Percentiles rank a stretch among this genome's conserved stretches.
Evolutionary conservation across 2,329 filamentous ascomycete genomes (phyloP).

Genomic region (Pseudogymnoascus sp.): DNA sequence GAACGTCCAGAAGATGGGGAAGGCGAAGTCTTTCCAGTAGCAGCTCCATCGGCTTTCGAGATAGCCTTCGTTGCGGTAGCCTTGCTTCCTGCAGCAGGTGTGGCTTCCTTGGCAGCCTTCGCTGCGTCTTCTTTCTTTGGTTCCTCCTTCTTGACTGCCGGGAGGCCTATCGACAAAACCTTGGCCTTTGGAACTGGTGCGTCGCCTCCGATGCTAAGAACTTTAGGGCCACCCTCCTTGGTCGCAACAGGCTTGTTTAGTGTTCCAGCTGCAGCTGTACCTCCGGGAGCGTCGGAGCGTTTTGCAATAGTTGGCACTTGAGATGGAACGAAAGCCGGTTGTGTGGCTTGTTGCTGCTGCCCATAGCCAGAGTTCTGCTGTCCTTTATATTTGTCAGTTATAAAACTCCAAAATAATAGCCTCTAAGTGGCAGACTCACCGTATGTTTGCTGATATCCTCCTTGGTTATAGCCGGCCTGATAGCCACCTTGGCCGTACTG

Average conservation of each 20-base stretch:
- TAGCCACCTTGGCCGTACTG: slow-evolving; percentile 48
- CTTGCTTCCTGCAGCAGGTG: slow-evolving; percentile 64
- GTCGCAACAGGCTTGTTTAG: slow-evolving; percentile 44
- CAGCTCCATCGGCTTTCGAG: slow-evolving; percentile 66
- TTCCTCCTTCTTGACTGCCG: slow-evolving; percentile 47
- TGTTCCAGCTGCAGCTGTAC: slow-evolving; percentile 35
- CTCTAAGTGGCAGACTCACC: slow-evolving; percentile 25
- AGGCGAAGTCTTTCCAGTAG: slow-evolving; percentile 67
- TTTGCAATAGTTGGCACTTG: slow-evolving; percentile 53
- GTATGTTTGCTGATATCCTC: slow-evolving; percentile 30
- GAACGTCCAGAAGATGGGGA: slow-evolving; percentile 76
- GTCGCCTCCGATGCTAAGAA: slow-evolving; percentile 55
- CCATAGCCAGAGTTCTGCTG: slow-evolving; percentile 49
- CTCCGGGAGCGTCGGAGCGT: slow-evolving; percentile 40
- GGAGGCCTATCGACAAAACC: slow-evolving; percentile 66
- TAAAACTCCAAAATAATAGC: slow-evolving; percentile 11
- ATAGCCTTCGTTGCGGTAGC: slow-evolving; percentile 82
- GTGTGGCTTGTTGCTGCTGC: slow-evolving; percentile 40
- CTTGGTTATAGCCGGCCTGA: slow-evolving; percentile 23
- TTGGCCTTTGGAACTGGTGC: slow-evolving; percentile 45
- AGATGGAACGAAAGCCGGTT: slow-evolving; percentile 21
- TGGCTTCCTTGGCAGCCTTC: slow-evolving; percentile 39
- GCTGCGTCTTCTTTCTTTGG: slow-evolving; percentile 33
- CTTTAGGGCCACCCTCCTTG: slow-evolving; percentile 54
- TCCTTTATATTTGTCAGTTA: slow-evolving; percentile 24